phyloP scores from a whole-genome alignment of 2,329 filamentous ascomycete species.

The Claviceps quebecensis region DNA sequence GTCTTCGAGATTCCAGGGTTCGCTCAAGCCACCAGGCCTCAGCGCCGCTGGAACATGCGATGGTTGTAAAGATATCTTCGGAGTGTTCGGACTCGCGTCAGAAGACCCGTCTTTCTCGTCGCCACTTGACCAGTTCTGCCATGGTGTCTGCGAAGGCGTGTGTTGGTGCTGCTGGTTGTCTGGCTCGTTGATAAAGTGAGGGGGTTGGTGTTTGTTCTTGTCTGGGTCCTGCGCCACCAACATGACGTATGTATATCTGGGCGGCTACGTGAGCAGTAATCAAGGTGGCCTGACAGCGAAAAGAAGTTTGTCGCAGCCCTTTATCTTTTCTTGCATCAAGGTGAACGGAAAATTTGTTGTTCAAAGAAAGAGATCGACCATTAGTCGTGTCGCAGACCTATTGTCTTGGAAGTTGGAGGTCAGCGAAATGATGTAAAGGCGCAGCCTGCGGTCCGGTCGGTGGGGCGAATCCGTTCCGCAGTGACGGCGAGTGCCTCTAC shows the following conservation, averaged over 20 bases:
- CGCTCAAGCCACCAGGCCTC: constrained; percentile 16
- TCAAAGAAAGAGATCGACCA: neutral
- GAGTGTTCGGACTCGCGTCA: neutral
- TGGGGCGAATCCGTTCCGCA: neutral
- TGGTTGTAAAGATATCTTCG: constrained; percentile 4
- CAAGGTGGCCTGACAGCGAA: neutral
- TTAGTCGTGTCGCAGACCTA: neutral
- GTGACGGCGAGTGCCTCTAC: neutral
- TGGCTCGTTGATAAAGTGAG: neutral
- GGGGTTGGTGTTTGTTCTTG: neutral
- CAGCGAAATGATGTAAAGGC: neutral
- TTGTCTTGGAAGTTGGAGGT: neutral
- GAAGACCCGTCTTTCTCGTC: constrained; percentile 11
- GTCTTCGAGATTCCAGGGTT: constrained; percentile 9
- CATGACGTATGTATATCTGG: constrained; percentile 2
- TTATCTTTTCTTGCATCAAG: neutral
- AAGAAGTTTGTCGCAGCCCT: neutral
- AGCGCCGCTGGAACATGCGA: constrained; percentile 18
- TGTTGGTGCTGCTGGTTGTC: neutral
- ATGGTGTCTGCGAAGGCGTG: constrained; percentile 9
- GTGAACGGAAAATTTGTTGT: neutral
- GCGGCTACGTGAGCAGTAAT: neutral
- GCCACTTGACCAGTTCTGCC: constrained; percentile 11
- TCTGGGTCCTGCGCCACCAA: constrained; percentile 4
- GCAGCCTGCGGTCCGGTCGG: neutral